Conservation (phyloP, 1,284 basidiomycete species). For the Cryptococcus sp. region DNA sequence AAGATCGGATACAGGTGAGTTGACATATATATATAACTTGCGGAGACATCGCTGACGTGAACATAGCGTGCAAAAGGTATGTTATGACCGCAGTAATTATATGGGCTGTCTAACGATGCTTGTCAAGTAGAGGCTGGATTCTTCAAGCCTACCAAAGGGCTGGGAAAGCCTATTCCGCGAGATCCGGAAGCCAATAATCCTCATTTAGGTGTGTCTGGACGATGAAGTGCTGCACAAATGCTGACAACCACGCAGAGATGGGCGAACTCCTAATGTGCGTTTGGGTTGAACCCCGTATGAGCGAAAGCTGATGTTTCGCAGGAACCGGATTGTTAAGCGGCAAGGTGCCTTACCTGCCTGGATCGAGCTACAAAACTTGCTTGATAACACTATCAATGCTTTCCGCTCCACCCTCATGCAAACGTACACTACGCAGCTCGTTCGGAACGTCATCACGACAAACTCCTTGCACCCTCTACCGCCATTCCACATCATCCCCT, state of each 20-base stretch:
- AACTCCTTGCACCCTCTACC: slow-evolving; percentile 52
- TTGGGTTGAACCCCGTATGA: not conserved
- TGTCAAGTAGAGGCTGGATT: slow-evolving; percentile 59
- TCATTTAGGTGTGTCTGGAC: slow-evolving; percentile 64
- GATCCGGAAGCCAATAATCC: slow-evolving; percentile 74
- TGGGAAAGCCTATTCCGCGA: slow-evolving; percentile 68
- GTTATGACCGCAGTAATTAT: not conserved
- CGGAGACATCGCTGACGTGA: not conserved
- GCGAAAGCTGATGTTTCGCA: slow-evolving; percentile 10
- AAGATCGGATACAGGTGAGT: slow-evolving; percentile 75
- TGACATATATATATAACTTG: not conserved
- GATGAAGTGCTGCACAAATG: not conserved
- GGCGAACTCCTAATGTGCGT: slow-evolving; percentile 65
- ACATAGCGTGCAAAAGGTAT: slow-evolving; percentile 39
- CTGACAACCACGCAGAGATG: slow-evolving; percentile 21
- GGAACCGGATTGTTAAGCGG: slow-evolving; percentile 80
- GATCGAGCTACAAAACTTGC: slow-evolving; percentile 77
- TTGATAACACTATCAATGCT: slow-evolving; percentile 61
- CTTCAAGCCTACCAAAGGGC: slow-evolving; percentile 71
- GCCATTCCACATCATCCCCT: slow-evolving; percentile 56
- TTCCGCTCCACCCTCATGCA: slow-evolving; percentile 65
- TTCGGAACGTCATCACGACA: slow-evolving; percentile 58
- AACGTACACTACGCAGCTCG: slow-evolving; percentile 60
- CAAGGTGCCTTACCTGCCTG: slow-evolving; percentile 87
- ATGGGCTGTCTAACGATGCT: not conserved